Conservation (phyloP, 441 rosid genomes). For the Arabidopsis hybrid region DNA sequence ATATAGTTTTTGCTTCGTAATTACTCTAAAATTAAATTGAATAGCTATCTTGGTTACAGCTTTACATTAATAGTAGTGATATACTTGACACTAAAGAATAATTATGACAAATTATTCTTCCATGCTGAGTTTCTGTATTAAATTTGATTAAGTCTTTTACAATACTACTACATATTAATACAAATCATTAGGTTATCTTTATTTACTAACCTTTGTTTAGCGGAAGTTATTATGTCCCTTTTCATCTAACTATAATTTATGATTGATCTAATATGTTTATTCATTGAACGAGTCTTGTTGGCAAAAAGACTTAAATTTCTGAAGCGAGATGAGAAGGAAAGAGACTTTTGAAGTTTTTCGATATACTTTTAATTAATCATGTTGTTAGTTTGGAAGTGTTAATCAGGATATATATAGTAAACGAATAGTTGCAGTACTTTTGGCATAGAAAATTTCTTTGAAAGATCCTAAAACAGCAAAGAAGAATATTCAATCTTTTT, state of each 20-base stretch:
- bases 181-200: not conserved
- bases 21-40: not conserved
- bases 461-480: not conserved
- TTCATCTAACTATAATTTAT: slow-evolving; percentile 7
- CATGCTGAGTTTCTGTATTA: not conserved
- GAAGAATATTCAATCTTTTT: not conserved
- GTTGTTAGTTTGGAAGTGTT: slow-evolving; percentile 19
- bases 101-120: slow-evolving; percentile 10
- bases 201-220: slow-evolving; percentile 8
- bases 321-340: slow-evolving; percentile 7
- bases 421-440: not conserved
- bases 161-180: not conserved
- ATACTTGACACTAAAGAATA: not conserved
- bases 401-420: slow-evolving; percentile 4
- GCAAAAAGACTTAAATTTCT: slow-evolving; percentile 5
- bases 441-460: not conserved
- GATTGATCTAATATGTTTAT: not conserved
- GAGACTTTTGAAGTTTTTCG: not conserved
- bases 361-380: not conserved
- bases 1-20: slow-evolving; percentile 4
- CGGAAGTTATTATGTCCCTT: slow-evolving; percentile 28
- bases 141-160: not conserved
- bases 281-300: slow-evolving; percentile 2
- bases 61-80: not conserved
- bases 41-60: not conserved